A percentile compares a stretch with the other conserved stretches of the same genome.
These are phyloP conservation scores for Aspergillus sp. DNA, from an alignment of 2,329 filamentous ascomycete genomes.

Conservation along the genomic window DNA sequence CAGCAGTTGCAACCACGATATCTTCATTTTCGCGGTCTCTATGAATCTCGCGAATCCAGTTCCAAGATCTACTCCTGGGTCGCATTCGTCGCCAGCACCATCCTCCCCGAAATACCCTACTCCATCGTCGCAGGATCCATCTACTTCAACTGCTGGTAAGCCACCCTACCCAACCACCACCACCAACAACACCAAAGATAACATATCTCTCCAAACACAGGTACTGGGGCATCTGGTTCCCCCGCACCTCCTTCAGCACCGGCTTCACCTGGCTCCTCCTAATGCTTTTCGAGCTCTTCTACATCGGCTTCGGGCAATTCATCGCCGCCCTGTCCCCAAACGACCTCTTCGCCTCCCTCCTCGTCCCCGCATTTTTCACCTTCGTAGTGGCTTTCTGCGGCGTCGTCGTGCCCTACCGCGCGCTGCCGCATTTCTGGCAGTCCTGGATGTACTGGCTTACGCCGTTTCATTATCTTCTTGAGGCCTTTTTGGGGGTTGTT, in stretches of 20 bases:
- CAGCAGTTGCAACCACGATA: constrained; percentile 72
- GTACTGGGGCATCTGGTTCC: constrained; percentile 52
- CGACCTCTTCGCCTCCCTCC: constrained; percentile 57
- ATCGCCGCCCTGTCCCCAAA: constrained; percentile 63
- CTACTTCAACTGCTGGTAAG: constrained; percentile 60
- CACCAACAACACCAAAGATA: not conserved
- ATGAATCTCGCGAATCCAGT: constrained; percentile 65
- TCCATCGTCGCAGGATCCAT: constrained; percentile 58
- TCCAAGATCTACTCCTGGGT: constrained; percentile 74
- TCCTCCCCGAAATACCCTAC: constrained; percentile 66
- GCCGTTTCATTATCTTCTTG: constrained; percentile 61
- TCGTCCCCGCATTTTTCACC: constrained; percentile 64
- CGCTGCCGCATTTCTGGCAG: constrained; percentile 61
- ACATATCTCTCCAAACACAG: constrained; percentile 16
- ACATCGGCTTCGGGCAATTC: constrained; percentile 59
- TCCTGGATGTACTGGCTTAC: constrained; percentile 61
- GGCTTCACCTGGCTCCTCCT: constrained; percentile 59
- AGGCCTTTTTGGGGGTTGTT: constrained; percentile 53
- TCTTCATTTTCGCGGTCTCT: constrained; percentile 59
- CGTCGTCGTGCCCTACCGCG: constrained; percentile 61
- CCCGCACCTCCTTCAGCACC: constrained; percentile 49
- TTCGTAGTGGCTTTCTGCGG: constrained; percentile 68
- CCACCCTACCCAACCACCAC: not conserved
- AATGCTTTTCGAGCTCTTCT: constrained; percentile 61
- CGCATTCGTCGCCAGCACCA: constrained; percentile 59